These are phyloP conservation scores for Moesziomyces sp. DNA, from an alignment of 1,284 basidiomycete genomes.

Conservation along the genomic window DNA sequence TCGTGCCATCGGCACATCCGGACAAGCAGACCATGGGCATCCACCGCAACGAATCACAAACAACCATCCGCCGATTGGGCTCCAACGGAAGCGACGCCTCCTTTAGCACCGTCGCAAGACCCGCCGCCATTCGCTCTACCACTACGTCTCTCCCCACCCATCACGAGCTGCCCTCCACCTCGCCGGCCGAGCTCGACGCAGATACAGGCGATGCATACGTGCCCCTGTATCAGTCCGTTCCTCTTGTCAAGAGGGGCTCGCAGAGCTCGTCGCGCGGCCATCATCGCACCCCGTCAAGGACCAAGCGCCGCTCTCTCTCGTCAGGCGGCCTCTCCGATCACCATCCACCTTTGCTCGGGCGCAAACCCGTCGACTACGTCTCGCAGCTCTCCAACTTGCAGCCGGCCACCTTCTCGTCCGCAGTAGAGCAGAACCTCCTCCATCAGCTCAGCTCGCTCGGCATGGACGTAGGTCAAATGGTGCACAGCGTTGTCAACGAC, in stretches of 20 bases:
- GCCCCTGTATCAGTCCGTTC: slow-evolving; percentile 30
- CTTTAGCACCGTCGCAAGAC: slow-evolving; percentile 16
- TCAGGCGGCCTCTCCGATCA: slow-evolving; percentile 66
- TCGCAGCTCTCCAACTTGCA: slow-evolving; percentile 77
- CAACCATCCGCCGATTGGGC: slow-evolving; percentile 68
- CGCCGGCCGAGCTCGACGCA: slow-evolving; percentile 2
- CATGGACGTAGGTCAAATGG: slow-evolving; percentile 92
- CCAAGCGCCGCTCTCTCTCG: slow-evolving; percentile 87
- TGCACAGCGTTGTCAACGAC: slow-evolving; percentile 87
- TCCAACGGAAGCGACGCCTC: slow-evolving; percentile 58
- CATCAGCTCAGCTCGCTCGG: slow-evolving; percentile 81
- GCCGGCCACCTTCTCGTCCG: slow-evolving; percentile 84
- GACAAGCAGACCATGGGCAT: slow-evolving; percentile 30
- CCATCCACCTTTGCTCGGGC: slow-evolving; percentile 44
- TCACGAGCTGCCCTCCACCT: slow-evolving; percentile 37
- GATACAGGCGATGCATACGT: slow-evolving; percentile 13
- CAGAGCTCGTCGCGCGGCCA: slow-evolving; percentile 63
- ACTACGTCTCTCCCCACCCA: slow-evolving; percentile 51
- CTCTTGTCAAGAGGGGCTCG: slow-evolving; percentile 43
- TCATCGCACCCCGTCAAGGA: slow-evolving; percentile 88
- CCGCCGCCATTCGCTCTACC: slow-evolving; percentile 21
- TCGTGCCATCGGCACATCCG: slow-evolving; percentile 6
- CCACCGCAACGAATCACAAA: slow-evolving; percentile 69
- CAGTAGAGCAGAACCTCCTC: slow-evolving; percentile 80
- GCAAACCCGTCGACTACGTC: slow-evolving; percentile 73